A percentile compares a stretch with the other conserved stretches of the same genome.
Evolutionary conservation across 257 asterid species (phyloP).

Genomic region (Plectranthus barbatus): DNA sequence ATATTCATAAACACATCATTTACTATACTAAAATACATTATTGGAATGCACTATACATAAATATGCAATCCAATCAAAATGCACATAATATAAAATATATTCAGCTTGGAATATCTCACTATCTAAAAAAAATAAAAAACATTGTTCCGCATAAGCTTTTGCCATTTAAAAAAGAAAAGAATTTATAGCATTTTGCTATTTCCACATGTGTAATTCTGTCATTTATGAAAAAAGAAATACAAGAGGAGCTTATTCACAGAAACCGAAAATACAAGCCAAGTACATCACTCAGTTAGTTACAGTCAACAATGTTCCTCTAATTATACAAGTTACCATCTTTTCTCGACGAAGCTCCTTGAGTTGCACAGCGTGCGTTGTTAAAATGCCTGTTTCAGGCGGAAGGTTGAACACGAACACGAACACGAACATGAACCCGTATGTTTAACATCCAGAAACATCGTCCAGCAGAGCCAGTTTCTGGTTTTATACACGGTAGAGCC

Average conservation of each 20-base stretch:
- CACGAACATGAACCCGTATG: background rate
- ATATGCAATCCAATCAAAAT: too few species aligned
- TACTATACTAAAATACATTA: too few species aligned
- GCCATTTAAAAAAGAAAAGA: too few species aligned
- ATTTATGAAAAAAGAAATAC: background rate
- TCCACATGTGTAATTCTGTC: background rate
- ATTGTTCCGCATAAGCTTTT: too few species aligned
- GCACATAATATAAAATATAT: too few species aligned
- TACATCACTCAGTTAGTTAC: background rate
- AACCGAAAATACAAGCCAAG: background rate
- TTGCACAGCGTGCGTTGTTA: background rate
- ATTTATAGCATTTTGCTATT: background rate
- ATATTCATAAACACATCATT: too few species aligned
- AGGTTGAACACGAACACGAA: background rate
- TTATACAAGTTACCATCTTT: conserved; percentile 7
- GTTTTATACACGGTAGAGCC: conserved; percentile 5
- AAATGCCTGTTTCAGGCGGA: background rate
- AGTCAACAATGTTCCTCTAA: conserved; percentile 6
- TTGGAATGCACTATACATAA: too few species aligned
- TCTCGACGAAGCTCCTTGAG: too few species aligned
- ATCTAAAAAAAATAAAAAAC: too few species aligned
- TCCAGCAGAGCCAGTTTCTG: conserved; percentile 4
- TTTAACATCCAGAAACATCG: background rate
- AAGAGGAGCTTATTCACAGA: too few species aligned
- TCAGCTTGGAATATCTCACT: too few species aligned